Base-by-base conservation (phyloP, 1,139 yeast genomes). In the Blastobotrys buckinghamii region DNA sequence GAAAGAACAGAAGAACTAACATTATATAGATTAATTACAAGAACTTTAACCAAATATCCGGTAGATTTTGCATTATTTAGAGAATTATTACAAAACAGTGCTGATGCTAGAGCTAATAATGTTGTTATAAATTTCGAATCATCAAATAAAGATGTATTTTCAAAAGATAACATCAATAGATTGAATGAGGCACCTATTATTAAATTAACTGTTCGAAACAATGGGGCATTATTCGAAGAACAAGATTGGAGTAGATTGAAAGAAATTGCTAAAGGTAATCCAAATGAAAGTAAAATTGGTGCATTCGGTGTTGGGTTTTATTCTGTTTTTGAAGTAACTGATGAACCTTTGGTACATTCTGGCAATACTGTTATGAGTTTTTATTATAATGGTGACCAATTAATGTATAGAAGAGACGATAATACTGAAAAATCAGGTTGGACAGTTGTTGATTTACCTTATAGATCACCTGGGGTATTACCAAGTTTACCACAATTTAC, bases 271-370 rank as follows among this genome's bases (percentile, higher is more conserved):
- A 67, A 69, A 45, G 74, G 74, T 1, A 70, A 70, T 51, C 75
- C 98, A 51, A 97, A 92, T 71, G 97, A 90, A 55, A 83, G 96
- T 53, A 92, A 92, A 88, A 92, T 92, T 72, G 98, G 98, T 76
- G 97, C 95, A 69, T 92, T 92, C 78, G 98, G 98, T 77, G 97
- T 92, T 58, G 98, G 98, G 71, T 92, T 92, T 82, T 92, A 92
- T 81, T 90, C 97, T 39, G 81, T 90, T 58, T 92, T 92, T 81
- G 87, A 92, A 75, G 94, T 92, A 65, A 96, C 97, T 59, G 97
- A 92, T 71, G 69, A 68, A 52, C 75, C 74, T 1, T 59, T 70
- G 24, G 74, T 70, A 2, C 69, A 67, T 43, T 70, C 73, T 1
- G 74, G 74, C 13, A 50, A 53, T 19, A 56, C 63, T 1, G 65